Base-by-base conservation (phyloP, 306 rosid species). In the Cucurbita argyrosperma region DNA sequence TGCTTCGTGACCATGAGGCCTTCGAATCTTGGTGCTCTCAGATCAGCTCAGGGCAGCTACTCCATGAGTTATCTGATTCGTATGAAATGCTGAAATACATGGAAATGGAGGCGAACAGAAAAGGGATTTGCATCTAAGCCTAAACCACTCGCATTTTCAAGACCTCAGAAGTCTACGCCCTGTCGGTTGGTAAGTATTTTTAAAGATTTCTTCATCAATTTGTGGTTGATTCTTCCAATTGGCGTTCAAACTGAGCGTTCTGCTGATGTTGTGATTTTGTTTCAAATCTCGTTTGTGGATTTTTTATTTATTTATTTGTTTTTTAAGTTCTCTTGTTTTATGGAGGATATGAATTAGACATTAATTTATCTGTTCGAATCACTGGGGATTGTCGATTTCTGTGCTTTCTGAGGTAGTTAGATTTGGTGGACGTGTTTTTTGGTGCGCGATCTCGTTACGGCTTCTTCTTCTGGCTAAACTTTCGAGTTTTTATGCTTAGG, bases 401-500 rank as follows among this genome's bases (percentile, higher is more conserved):
- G 71, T 18, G 35, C 15, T 63, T 38, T 45, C 73, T 46, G 13
- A 2, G 53, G 6, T 66, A 12, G 19, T 66, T 66, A 45, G 54
- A 39, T 19, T 14, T 21, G 37, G n/a, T 43, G 39, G 8, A 50
- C 15, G 58, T 70, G 74, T 50, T 30, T 30, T 30, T 30, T 30
- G 35, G 35, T 30, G 35, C 35, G n/a, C 16, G 47, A 70, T 40
- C 55, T 73, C 46, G n/a, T 72, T 72, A 8, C 12, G 76, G 6
- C 1, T 72, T 72, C 10, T 53, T 52, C 55, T 54, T 38, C 13
- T 42, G 52, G 51, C 40, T 72, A 8, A 73, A 19, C 50, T 42
- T 43, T 73, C 26, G 21, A 53, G 6, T 63, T 74, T 73, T 79
- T 8, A 60, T 67, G 16, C 54, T 53, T 74, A 81, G 85, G 86